phyloP scores from a whole-genome alignment of 2,329 filamentous ascomycete species.

The Daldinia sp. region DNA sequence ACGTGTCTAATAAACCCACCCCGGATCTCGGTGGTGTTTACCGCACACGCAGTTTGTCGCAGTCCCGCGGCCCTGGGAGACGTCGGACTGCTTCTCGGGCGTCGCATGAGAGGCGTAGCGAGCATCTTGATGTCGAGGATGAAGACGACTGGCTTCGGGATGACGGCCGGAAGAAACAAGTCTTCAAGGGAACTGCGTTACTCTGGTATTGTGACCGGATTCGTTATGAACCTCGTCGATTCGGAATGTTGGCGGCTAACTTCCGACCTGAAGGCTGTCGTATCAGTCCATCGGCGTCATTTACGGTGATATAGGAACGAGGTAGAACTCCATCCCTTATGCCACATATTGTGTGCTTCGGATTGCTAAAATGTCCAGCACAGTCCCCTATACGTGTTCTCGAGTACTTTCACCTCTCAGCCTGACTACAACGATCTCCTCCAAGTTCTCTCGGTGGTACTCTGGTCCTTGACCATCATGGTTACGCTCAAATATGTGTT shows the following conservation, averaged over 20 bases:
- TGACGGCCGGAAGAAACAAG: conserved; percentile 48
- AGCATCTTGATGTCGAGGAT: conserved; percentile 45
- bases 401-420: conserved; percentile 67
- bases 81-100: conserved; percentile 40
- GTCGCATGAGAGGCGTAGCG: conserved; percentile 36
- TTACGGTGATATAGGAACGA: conserved; percentile 72
- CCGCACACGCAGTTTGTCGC: conserved; percentile 46
- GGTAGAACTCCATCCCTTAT: conserved; percentile 26
- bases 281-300: conserved; percentile 74
- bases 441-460: conserved; percentile 71
- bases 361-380: conserved; percentile 39
- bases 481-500: conserved; percentile 75
- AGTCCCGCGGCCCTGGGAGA: conserved; percentile 34
- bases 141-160: conserved; percentile 48
- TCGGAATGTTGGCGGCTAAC: conserved; percentile 16
- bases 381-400: conserved; percentile 75
- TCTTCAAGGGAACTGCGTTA: conserved; percentile 49
- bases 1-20: conserved; percentile 37
- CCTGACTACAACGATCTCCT: conserved; percentile 67
- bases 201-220: conserved; percentile 45
- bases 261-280: conserved; percentile 55
- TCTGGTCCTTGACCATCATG: conserved; percentile 74
- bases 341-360: background rate
- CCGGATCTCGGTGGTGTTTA: conserved; percentile 46
- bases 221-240: background rate